Percentiles rank a stretch among this genome's conserved stretches.
Evolutionary conservation across 768 basidiomycete species (phyloP).

Genomic region (Tylopilus cervinicoccineus): DNA sequence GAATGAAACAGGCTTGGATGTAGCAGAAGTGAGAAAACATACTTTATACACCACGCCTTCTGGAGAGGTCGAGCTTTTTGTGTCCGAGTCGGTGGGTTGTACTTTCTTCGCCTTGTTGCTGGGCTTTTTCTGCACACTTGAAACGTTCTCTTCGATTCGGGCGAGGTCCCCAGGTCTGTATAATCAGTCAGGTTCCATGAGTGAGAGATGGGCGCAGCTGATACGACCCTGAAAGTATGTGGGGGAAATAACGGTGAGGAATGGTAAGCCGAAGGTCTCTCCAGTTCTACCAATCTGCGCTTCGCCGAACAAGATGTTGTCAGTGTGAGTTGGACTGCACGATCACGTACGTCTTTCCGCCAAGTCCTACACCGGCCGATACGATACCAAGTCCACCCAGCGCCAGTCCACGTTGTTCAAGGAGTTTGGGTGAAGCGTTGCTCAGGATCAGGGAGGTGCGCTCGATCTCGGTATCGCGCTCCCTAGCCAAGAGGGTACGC

Average conservation of each 20-base stretch:
- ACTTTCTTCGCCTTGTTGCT: slow-evolving; percentile 47
- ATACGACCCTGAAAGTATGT: slow-evolving; percentile 71
- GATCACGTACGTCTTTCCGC: slow-evolving; percentile 77
- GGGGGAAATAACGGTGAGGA: slow-evolving; percentile 69
- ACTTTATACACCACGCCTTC: slow-evolving; percentile 92
- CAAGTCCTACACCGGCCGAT: slow-evolving; percentile 77
- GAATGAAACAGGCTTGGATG: background rate
- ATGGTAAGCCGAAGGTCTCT: slow-evolving; percentile 80
- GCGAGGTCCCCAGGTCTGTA: slow-evolving; percentile 84
- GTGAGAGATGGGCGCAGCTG: background rate
- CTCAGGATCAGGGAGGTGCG: slow-evolving; percentile 74
- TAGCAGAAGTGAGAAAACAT: background rate
- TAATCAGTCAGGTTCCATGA: slow-evolving; percentile 6
- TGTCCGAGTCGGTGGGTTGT: slow-evolving; percentile 30
- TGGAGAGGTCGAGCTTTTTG: slow-evolving; percentile 36
- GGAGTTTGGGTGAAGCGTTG: slow-evolving; percentile 75
- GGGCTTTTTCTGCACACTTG: slow-evolving; percentile 38
- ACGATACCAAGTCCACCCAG: slow-evolving; percentile 69
- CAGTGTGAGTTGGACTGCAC: background rate
- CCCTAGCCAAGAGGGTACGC: slow-evolving; percentile 57
- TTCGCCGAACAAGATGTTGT: slow-evolving; percentile 28
- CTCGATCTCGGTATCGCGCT: slow-evolving; percentile 83
- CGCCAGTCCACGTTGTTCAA: slow-evolving; percentile 88
- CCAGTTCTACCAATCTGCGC: slow-evolving; percentile 79
- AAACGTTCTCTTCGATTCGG: slow-evolving; percentile 70